Conservation (phyloP, 331 rosid species). For the Malus hybrid region DNA sequence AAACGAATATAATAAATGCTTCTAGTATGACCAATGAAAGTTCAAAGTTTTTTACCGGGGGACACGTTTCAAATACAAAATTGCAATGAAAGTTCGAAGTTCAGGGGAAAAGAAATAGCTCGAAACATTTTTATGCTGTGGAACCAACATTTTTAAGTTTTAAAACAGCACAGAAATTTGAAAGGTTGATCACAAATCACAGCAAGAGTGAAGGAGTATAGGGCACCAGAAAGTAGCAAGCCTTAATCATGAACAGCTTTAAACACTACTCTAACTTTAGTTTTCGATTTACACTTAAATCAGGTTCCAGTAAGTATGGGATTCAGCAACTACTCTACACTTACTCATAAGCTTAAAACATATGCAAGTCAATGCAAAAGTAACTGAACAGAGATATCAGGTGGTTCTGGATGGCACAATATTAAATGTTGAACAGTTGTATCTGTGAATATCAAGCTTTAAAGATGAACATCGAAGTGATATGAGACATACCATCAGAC, state of each 20-base stretch:
- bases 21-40: not conserved
- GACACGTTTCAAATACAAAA: not conserved
- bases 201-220: not conserved
- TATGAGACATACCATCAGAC: not conserved
- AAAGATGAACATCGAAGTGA: not conserved
- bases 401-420: not conserved
- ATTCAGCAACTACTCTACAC: not conserved
- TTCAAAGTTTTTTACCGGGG: not conserved
- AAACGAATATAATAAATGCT: not conserved
- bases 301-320: not conserved
- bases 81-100: not conserved
- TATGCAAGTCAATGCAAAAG: not conserved
- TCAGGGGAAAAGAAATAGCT: not conserved
- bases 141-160: not conserved
- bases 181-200: not conserved
- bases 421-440: not conserved
- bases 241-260: not conserved
- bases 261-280: not conserved
- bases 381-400: not conserved
- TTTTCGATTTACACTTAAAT: not conserved
- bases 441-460: not conserved
- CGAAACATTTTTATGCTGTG: not conserved
- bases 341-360: not conserved
- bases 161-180: not conserved
- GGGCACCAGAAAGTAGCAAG: not conserved